Percentiles rank a stretch among this genome's conserved stretches.
These are phyloP conservation scores for Rhododendron ferrugineum DNA, from an alignment of 148 eudicot species.

Conservation along the genomic window DNA sequence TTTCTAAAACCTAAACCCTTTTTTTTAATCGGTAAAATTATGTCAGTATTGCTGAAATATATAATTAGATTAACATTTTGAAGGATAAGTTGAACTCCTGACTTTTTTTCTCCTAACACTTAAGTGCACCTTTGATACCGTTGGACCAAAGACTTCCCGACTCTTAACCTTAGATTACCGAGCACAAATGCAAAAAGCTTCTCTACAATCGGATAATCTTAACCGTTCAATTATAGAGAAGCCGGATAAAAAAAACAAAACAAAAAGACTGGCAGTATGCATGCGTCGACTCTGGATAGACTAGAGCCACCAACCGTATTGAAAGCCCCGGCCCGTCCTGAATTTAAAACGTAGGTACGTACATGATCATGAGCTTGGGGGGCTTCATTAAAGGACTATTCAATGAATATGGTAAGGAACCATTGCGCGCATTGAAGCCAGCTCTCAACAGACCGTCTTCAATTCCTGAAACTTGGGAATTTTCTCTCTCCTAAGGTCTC, in stretches of 20 bases:
- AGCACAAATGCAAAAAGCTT: background rate
- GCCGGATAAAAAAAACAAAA: background rate
- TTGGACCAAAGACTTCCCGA: background rate
- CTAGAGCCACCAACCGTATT: background rate
- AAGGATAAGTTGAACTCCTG: background rate
- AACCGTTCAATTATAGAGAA: background rate
- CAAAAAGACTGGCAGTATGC: background rate
- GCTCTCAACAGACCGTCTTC: background rate
- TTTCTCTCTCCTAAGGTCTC: too few relatives aligned
- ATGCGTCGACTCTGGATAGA: background rate
- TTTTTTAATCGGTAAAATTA: too few relatives aligned
- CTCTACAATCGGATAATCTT: background rate
- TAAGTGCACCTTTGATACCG: too few relatives aligned
- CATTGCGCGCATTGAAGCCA: background rate
- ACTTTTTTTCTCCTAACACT: too few relatives aligned
- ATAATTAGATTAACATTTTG: too few relatives aligned
- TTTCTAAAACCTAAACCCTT: too few relatives aligned
- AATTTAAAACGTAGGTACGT: background rate
- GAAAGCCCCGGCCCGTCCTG: background rate
- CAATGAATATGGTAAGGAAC: background rate
- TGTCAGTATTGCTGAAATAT: too few relatives aligned
- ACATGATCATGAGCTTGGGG: background rate
- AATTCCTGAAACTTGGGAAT: background rate
- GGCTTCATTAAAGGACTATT: background rate
- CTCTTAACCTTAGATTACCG: background rate